Evolutionary conservation across 208 protist genomes (phyloP).

Genomic region (Leishmania major): DNA sequence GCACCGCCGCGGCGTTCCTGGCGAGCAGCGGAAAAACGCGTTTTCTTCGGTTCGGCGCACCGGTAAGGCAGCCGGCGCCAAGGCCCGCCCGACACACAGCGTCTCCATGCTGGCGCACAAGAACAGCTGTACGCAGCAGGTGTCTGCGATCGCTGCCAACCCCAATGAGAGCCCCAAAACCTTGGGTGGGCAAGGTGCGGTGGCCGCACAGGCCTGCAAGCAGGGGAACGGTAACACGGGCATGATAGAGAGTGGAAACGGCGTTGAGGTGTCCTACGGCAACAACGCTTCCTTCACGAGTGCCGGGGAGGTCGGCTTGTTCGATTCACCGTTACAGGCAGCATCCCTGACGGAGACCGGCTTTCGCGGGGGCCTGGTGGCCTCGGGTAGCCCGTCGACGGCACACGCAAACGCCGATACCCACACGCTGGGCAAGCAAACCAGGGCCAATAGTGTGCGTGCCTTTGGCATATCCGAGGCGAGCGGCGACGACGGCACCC

Average conservation of each 20-base stretch:
- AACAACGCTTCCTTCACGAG: background rate
- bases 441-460: background rate
- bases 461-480: background rate
- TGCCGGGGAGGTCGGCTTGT: background rate
- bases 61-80: background rate
- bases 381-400: background rate
- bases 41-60: background rate
- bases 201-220: no score
- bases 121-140: background rate
- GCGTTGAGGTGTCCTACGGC: no score
- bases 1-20: background rate
- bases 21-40: background rate
- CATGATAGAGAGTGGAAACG: no score
- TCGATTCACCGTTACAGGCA: background rate
- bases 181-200: background rate
- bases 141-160: background rate
- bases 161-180: background rate
- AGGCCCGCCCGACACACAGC: background rate
- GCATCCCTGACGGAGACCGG: background rate
- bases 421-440: background rate
- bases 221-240: background rate
- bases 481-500: conserved; percentile 11
- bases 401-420: no score
- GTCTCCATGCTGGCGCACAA: background rate
- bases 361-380: background rate